phyloP scores from a whole-genome alignment of 495 filamentous ascomycete species.

The Penicillium antarcticum region DNA sequence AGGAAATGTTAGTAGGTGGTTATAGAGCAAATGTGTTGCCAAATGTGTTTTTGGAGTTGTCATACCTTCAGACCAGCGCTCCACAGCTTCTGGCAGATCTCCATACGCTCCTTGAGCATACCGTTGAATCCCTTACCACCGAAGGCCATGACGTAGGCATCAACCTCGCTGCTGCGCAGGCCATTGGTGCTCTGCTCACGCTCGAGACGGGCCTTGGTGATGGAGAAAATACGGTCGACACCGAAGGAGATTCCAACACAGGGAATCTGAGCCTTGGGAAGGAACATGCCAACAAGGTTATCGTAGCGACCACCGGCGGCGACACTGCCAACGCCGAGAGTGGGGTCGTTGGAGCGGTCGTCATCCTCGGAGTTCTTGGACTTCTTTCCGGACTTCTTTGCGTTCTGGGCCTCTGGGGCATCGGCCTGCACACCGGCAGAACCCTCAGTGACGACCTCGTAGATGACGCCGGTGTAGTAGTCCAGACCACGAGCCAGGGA shows the following conservation, averaged over 20 bases:
- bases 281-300: constrained; percentile 91
- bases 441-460: constrained; percentile 83
- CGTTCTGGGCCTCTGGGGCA: constrained; percentile 43
- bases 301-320: constrained; percentile 93
- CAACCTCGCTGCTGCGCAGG: constrained; percentile 69
- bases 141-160: constrained; percentile 90
- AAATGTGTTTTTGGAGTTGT: neutral
- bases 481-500: constrained; percentile 82
- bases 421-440: constrained; percentile 54
- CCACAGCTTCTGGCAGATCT: constrained; percentile 69
- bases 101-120: constrained; percentile 75
- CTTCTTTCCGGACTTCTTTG: constrained; percentile 56
- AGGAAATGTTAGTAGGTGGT: constrained; percentile 4
- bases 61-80: constrained; percentile 71
- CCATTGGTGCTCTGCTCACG: constrained; percentile 48
- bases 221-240: constrained; percentile 91
- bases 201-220: constrained; percentile 74
- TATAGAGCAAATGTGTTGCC: neutral
- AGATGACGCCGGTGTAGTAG: constrained; percentile 95
- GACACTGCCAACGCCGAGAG: constrained; percentile 78
- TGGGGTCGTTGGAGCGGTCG: constrained; percentile 78
- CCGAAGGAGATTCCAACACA: constrained; percentile 95
- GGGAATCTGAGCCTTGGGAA: constrained; percentile 76
- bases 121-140: constrained; percentile 85
- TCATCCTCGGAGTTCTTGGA: constrained; percentile 62